Conservation (phyloP, 768 basidiomycete species). For the Suillus occidentalis region DNA sequence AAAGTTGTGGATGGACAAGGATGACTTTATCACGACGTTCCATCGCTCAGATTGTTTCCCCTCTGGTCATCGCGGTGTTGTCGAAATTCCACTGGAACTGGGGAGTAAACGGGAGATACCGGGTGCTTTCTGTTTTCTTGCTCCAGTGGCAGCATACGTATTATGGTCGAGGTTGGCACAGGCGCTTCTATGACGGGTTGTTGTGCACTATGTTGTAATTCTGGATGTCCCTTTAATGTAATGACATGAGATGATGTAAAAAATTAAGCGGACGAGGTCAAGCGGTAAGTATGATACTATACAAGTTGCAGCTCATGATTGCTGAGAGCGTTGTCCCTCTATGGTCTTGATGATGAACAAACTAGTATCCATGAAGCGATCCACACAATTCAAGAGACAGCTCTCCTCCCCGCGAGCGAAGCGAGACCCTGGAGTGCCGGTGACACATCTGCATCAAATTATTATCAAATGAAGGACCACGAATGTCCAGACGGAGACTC, state of each 20-base stretch:
- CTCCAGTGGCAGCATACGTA: slow-evolving; percentile 54
- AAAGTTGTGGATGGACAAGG: slow-evolving; percentile 83
- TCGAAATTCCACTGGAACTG: slow-evolving; percentile 63
- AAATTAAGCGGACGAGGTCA: background rate
- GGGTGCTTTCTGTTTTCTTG: slow-evolving; percentile 71
- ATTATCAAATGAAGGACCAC: slow-evolving; percentile 8
- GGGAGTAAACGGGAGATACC: slow-evolving; percentile 53
- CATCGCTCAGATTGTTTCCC: slow-evolving; percentile 51
- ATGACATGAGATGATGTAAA: slow-evolving; percentile 6
- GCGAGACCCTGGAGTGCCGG: slow-evolving; percentile 70
- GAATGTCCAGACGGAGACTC: slow-evolving; percentile 26
- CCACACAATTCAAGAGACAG: slow-evolving; percentile 89
- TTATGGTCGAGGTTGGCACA: slow-evolving; percentile 42
- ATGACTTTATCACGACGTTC: slow-evolving; percentile 70
- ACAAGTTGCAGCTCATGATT: slow-evolving; percentile 19
- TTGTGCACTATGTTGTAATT: slow-evolving; percentile 12
- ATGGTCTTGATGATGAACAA: slow-evolving; percentile 76
- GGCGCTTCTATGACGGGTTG: slow-evolving; percentile 19
- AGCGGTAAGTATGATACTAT: background rate
- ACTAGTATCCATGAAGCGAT: slow-evolving; percentile 86
- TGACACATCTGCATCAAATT: slow-evolving; percentile 64
- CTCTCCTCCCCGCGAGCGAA: slow-evolving; percentile 79
- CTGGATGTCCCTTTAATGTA: background rate
- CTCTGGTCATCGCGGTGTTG: slow-evolving; percentile 23
- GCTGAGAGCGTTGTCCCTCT: slow-evolving; percentile 42